Conservation (phyloP, 257 asterid species). For the Henckelia pumila region DNA sequence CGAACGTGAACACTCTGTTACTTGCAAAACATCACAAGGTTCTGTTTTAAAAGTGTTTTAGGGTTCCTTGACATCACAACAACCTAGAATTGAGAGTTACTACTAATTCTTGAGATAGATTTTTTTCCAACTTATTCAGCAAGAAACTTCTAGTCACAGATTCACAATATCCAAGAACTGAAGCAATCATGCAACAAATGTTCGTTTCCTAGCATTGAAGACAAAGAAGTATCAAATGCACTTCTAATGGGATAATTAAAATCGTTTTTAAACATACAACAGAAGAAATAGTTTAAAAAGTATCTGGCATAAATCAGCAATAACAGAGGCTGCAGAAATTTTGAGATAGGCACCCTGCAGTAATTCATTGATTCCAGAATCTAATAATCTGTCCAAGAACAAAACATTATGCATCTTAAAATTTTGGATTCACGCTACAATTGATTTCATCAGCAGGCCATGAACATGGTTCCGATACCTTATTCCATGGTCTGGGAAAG, state of each 20-base stretch:
- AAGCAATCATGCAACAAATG: background rate
- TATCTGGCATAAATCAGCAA: background rate
- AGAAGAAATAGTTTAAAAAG: background rate
- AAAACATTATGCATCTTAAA: background rate
- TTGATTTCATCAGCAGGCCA: background rate
- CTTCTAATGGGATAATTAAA: background rate
- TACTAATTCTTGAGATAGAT: background rate
- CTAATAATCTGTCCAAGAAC: background rate
- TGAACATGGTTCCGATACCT: too few relatives aligned
- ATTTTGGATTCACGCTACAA: background rate
- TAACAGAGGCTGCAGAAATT: background rate
- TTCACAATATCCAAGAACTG: background rate
- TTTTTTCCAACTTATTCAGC: background rate
- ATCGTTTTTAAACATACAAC: too few relatives aligned
- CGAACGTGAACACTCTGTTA: background rate
- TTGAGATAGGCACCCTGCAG: background rate
- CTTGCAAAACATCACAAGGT: background rate
- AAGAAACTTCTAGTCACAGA: background rate
- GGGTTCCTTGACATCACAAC: background rate
- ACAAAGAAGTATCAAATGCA: background rate
- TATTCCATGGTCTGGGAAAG: background rate
- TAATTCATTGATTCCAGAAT: background rate
- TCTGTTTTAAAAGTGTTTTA: background rate
- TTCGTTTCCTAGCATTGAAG: background rate
- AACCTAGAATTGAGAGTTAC: background rate